Percentiles rank a stretch among this genome's conserved stretches.
Evolutionary conservation across 2,329 filamentous ascomycete species (phyloP).

Genomic region (Colletotrichum incanum): DNA sequence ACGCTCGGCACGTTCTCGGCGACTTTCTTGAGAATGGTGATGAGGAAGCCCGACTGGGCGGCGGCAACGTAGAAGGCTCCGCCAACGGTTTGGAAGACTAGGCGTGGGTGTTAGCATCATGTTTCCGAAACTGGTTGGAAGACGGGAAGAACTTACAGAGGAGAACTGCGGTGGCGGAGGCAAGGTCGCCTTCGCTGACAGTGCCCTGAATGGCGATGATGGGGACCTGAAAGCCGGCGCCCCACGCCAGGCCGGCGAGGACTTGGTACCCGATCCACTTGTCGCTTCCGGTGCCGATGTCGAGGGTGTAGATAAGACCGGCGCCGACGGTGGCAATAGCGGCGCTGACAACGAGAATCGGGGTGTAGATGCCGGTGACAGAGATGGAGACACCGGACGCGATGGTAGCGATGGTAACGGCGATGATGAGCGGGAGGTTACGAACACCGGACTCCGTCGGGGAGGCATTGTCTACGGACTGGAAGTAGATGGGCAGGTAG

Average conservation of each 20-base stretch:
- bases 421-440: constrained; percentile 62
- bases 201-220: constrained; percentile 65
- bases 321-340: constrained; percentile 60
- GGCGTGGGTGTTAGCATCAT: constrained; percentile 7
- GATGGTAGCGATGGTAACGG: constrained; percentile 60
- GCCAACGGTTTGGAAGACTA: constrained; percentile 66
- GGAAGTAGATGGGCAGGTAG: constrained; percentile 65
- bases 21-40: constrained; percentile 58
- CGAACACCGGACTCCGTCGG: constrained; percentile 60
- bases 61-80: constrained; percentile 66
- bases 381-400: constrained; percentile 57
- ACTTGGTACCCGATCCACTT: constrained; percentile 71
- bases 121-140: not conserved
- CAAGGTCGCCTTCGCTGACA: constrained; percentile 59
- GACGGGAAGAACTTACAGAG: constrained; percentile 49
- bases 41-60: constrained; percentile 64
- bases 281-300: constrained; percentile 55
- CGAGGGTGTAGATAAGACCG: constrained; percentile 61
- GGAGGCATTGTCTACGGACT: constrained; percentile 57
- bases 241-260: constrained; percentile 64
- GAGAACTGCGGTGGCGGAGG: constrained; percentile 64
- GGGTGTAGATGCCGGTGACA: constrained; percentile 59
- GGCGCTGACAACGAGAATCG: constrained; percentile 62
- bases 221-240: constrained; percentile 63
- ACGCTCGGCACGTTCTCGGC: constrained; percentile 55